A percentile compares a stretch with the other conserved stretches of the same genome.
These are phyloP conservation scores for Apophysomyces ossiformis DNA, from an alignment of 371 early-diverging fungal genomes.

Conservation along the genomic window DNA sequence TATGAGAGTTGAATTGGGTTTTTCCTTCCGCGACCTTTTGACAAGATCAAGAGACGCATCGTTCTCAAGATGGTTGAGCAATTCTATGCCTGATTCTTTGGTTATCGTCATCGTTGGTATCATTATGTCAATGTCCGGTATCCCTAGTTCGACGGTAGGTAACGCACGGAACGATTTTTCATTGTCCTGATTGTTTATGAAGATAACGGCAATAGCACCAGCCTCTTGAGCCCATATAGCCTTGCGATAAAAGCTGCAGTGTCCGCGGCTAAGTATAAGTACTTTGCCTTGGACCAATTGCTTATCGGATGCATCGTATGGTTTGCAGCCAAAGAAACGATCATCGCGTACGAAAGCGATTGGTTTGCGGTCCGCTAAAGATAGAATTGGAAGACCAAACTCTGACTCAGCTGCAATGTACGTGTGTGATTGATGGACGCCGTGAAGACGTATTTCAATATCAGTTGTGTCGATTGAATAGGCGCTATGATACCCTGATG, in stretches of 20 bases:
- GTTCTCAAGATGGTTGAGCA: background rate
- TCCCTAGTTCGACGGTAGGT: slow-evolving; percentile 5
- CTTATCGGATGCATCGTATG: slow-evolving; percentile 27
- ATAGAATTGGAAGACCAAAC: slow-evolving; percentile 18
- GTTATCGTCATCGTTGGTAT: slow-evolving; percentile 22
- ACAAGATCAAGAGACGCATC: slow-evolving; percentile 3
- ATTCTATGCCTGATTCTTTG: slow-evolving; percentile 11
- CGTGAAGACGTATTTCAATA: slow-evolving; percentile 20
- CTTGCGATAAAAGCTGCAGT: slow-evolving; percentile 54
- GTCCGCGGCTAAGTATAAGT: slow-evolving; percentile 51
- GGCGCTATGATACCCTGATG: background rate
- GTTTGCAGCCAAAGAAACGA: slow-evolving; percentile 42
- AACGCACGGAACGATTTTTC: slow-evolving; percentile 20
- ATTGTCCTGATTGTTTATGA: slow-evolving; percentile 30
- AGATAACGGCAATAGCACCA: slow-evolving; percentile 52
- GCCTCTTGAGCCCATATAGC: slow-evolving; percentile 51
- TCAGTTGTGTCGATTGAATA: background rate
- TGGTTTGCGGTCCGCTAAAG: background rate
- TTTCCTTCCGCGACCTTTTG: background rate
- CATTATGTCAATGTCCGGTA: background rate
- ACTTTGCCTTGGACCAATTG: slow-evolving; percentile 34
- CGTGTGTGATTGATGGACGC: background rate
- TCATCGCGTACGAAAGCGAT: slow-evolving; percentile 30
- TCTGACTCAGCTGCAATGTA: slow-evolving; percentile 18
- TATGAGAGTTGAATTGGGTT: background rate